Base-by-base conservation (phyloP, 495 filamentous ascomycete genomes). In the Penicillium cinerascens region DNA sequence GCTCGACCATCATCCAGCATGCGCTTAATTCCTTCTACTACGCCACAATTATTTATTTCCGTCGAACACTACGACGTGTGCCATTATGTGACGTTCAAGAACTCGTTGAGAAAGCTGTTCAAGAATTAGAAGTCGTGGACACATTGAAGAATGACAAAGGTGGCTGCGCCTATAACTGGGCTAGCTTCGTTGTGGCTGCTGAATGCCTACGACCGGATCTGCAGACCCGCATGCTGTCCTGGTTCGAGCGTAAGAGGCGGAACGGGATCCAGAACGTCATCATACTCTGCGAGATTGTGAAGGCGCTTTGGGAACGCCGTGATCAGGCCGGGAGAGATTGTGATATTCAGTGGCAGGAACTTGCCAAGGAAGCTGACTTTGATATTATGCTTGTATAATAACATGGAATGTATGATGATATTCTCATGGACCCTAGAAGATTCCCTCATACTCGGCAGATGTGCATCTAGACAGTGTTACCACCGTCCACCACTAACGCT, bases 11-110 rank as follows among this genome's bases (percentile, higher is more conserved):
- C 10, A 53, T 66, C 17, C 63, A 66, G 20, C 60, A 63, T 43
- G 60, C 63, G 0, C 29, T 63, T n/a, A 66, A 60, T 42, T 60
- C 63, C 3, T 66, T 66, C 17, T 66, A 66, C 33, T 66, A 63
- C n/a, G 63, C 63, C 0, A 60, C 57, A 2, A 58, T 66, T 2
- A 51, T 66, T 16, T 63, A 56, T 13, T 66, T 66, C 44, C 56
- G 57, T 10, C 63, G 63, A 8, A 61, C 44, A 4, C 33, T 66
- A 21, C 63, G 63, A 1, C 54, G 44, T 7, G 52, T 51, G 4
- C 37, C 37, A 15, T 46, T 61, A 6, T 41, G 15, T 17, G 52
- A 66, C 2, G 46, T 66, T 10, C 63, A 66, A 33, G 63, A 63
- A 13, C 33, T 66, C 10, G 58, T 66, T 4, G 63, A 63, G 25